Evolutionary conservation across 2,329 filamentous ascomycete species (phyloP), one percentile per base, ranked within the genome.

Genomic region (Fusarium sulawesiense): DNA sequence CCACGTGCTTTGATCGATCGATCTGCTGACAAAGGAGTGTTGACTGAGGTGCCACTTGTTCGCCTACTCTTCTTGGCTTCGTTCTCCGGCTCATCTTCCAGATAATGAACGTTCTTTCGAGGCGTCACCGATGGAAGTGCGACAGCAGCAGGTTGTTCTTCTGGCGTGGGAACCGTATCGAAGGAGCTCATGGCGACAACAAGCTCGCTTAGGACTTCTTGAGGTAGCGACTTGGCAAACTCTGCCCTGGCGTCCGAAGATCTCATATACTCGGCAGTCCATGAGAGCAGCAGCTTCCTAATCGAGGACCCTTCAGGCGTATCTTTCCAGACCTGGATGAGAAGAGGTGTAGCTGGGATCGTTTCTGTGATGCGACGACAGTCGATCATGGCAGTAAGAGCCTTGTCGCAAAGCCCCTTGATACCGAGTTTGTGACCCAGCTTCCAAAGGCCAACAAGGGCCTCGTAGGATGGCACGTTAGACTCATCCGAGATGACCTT

Each of bases 181-280:
- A 88, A 79, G 21, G 86, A 84, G 75, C 86, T 88, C 87, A 90
- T 89, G 14, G 85, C 81, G 4, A 90, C 83, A 0, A 91, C 88
- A 8, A 91, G 82, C 76, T 90, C 88, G 66, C 86, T 88, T 9
- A 90, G 79, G 2, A 91, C 86, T 70, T 89, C 87, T 66, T 90
- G 86, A 0, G 88, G 88, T 5, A 91, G 81, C 0, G 87, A 87
- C 71, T 86, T 86, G 45, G 86, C 88, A 72, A 90, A 90, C 64
- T 88, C 86, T 11, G 84, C 81, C 20, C 87, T 82, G 2, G 83
- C 82, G 23, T 87, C 84, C 6, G 87, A 88, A 1, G 85, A 85
- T 44, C 86, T 80, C 80, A 90, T 88, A 71, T 90, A 90, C 76
- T 90, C 88, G 27, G 87, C 88, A 3, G 87, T 86, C 88, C 88